Percentiles rank a stretch among this genome's conserved stretches.
Conservation (phyloP, 2,329 filamentous ascomycete genomes). For the Beauveria sp. region DNA sequence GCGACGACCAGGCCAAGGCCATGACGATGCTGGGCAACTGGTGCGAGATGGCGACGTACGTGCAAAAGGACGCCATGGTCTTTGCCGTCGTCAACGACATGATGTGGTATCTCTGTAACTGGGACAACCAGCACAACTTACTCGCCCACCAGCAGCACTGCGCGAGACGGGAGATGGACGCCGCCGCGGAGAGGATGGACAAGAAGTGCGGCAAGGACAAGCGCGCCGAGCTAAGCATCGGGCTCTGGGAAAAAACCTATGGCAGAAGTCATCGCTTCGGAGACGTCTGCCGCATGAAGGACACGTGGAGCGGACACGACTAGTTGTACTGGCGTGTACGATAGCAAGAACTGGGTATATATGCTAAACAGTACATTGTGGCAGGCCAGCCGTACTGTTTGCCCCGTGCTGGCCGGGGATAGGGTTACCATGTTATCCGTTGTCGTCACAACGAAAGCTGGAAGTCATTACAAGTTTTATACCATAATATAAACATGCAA, state of each 20-base stretch:
- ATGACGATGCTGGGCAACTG: slow-evolving; percentile 7
- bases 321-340: no score
- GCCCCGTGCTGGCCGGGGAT: no score
- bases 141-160: neutral
- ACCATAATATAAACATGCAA: no score
- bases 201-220: neutral
- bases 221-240: neutral
- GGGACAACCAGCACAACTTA: neutral
- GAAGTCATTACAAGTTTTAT: no score
- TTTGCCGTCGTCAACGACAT: slow-evolving; percentile 1
- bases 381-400: no score
- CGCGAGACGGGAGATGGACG: neutral
- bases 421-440: no score
- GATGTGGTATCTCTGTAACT: slow-evolving; percentile 4
- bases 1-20: neutral
- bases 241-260: neutral
- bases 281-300: neutral
- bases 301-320: neutral
- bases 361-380: no score
- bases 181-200: neutral
- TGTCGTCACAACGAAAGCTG: no score
- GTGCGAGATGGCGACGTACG: neutral
- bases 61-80: neutral
- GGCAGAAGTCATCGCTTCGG: neutral
- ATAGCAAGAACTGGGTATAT: no score